Percentiles rank a stretch among this genome's conserved stretches.
phyloP scores from a whole-genome alignment of 768 basidiomycete species.

The Cyclocybe aegerita region DNA sequence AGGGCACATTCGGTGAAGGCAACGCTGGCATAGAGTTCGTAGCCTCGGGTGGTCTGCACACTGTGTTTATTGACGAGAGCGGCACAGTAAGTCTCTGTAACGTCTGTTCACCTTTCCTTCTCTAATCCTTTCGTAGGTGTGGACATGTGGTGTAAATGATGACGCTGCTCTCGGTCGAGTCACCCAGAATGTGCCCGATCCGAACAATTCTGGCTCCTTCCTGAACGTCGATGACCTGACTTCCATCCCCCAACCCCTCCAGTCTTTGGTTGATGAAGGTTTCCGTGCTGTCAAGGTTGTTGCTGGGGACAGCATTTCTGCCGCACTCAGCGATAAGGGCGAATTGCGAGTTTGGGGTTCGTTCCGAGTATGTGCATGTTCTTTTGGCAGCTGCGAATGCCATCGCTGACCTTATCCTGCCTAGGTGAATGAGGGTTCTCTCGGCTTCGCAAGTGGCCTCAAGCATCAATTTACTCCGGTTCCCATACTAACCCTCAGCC shows the following conservation, averaged over 20 bases:
- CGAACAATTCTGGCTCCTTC: slow-evolving; percentile 56
- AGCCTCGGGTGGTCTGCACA: slow-evolving; percentile 86
- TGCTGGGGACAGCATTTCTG: slow-evolving; percentile 86
- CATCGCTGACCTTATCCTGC: slow-evolving; percentile 6
- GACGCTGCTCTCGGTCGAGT: slow-evolving; percentile 84
- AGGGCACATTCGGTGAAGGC: slow-evolving; percentile 67
- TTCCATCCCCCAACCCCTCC: slow-evolving; percentile 62
- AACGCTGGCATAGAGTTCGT: slow-evolving; percentile 82
- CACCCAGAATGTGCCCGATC: slow-evolving; percentile 61
- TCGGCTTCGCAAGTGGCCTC: slow-evolving; percentile 76
- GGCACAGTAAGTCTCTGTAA: slow-evolving; percentile 67
- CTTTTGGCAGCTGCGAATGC: neutral
- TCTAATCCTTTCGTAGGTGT: slow-evolving; percentile 47
- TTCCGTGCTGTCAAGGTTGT: slow-evolving; percentile 84
- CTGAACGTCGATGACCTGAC: slow-evolving; percentile 56
- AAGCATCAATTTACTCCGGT: slow-evolving; percentile 70
- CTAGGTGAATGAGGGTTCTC: slow-evolving; percentile 74
- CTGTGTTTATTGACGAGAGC: slow-evolving; percentile 83
- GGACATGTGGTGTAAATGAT: slow-evolving; percentile 87
- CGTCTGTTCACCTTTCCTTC: slow-evolving; percentile 2
- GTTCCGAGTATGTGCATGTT: slow-evolving; percentile 68
- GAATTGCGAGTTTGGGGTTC: slow-evolving; percentile 86
- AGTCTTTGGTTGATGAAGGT: slow-evolving; percentile 68
- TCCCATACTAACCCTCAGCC: slow-evolving; percentile 54
- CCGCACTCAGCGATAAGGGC: slow-evolving; percentile 78